Conservation (phyloP, 1,284 basidiomycete genomes). For the Marasmius tenuissimus region DNA sequence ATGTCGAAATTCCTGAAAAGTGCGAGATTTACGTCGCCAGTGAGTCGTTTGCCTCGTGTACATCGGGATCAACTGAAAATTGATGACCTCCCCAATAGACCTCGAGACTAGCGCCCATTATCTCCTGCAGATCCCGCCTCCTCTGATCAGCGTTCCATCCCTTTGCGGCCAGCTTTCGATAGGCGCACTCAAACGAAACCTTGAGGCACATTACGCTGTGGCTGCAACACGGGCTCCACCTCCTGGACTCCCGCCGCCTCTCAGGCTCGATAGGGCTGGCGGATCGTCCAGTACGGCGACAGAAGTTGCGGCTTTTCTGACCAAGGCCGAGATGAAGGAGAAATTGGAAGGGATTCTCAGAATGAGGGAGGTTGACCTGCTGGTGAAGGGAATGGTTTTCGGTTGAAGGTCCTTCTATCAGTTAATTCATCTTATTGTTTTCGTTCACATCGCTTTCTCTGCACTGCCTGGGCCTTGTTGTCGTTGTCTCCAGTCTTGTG, state of each 20-base stretch:
- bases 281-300: slow-evolving; percentile 29
- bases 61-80: neutral
- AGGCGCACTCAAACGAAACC: slow-evolving; percentile 52
- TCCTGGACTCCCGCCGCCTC: neutral
- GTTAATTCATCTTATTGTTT: neutral
- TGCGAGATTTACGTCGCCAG: slow-evolving; percentile 57
- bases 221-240: slow-evolving; percentile 10
- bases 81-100: slow-evolving; percentile 3
- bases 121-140: slow-evolving; percentile 43
- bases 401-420: slow-evolving; percentile 4
- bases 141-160: slow-evolving; percentile 46
- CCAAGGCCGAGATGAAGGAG: slow-evolving; percentile 39
- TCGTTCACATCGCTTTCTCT: neutral
- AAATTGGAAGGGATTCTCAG: slow-evolving; percentile 38
- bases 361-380: slow-evolving; percentile 45
- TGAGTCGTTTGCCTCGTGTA: slow-evolving; percentile 21
- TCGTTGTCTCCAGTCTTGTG: neutral
- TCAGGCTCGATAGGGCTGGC: neutral
- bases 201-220: slow-evolving; percentile 43
- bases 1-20: slow-evolving; percentile 49
- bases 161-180: slow-evolving; percentile 41
- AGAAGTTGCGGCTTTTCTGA: slow-evolving; percentile 33
- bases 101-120: slow-evolving; percentile 48
- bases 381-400: slow-evolving; percentile 48
- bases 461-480: neutral